phyloP scores from a whole-genome alignment of 148 eudicot species.

The Gaultheria prostrata region DNA sequence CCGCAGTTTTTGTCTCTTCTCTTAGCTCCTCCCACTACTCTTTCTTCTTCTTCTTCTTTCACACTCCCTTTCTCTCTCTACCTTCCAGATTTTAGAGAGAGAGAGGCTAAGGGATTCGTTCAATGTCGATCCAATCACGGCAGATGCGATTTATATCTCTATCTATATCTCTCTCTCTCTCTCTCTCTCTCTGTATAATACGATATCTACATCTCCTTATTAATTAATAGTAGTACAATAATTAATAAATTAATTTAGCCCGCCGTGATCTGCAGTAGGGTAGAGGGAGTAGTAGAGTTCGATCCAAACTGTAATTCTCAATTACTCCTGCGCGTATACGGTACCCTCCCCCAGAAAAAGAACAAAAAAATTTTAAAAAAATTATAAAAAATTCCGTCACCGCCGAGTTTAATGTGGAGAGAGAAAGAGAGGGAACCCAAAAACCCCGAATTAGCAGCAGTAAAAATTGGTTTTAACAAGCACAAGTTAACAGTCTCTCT shows the following conservation, averaged over 20 bases:
- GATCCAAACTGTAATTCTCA: conserved; percentile 5
- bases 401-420: conserved; percentile 6
- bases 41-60: background rate
- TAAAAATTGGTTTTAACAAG: background rate
- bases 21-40: background rate
- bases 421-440: background rate
- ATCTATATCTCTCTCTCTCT: background rate
- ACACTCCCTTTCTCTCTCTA: conserved; percentile 9
- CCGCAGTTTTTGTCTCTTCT: conserved; percentile 5
- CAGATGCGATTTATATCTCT: background rate
- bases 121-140: conserved; percentile 19
- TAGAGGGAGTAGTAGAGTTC: background rate
- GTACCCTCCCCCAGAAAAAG: background rate
- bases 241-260: background rate
- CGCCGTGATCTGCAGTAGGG: background rate
- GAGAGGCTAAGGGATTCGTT: background rate
- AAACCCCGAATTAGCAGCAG: conserved; percentile 9
- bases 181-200: background rate
- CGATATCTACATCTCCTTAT: background rate
- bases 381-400: background rate
- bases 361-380: background rate
- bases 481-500: background rate
- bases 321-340: background rate
- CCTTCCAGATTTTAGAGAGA: conserved; percentile 12
- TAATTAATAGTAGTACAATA: background rate